A percentile compares a stretch with the other conserved stretches of the same genome.
These are phyloP conservation scores for Ceratocystis variospora DNA, from an alignment of 2,329 filamentous ascomycete genomes.

Conservation along the genomic window DNA sequence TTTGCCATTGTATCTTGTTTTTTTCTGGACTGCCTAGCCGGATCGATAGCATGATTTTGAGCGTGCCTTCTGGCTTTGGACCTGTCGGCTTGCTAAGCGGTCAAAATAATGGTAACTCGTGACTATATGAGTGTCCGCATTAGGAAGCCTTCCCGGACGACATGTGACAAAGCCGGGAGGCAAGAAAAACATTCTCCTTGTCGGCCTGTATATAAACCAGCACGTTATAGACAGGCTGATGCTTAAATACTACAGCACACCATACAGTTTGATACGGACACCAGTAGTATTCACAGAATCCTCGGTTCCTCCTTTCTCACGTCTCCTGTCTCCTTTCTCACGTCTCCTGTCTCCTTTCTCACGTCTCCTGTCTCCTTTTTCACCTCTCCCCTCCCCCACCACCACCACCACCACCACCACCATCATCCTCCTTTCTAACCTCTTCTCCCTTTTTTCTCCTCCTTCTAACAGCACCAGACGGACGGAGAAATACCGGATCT, in stretches of 20 bases:
- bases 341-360: neutral
- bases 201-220: neutral
- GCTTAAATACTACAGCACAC: too few relatives aligned
- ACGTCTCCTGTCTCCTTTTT: neutral
- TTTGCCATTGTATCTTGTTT: neutral
- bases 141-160: constrained; percentile 3
- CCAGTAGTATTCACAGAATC: too few relatives aligned
- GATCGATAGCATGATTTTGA: neutral
- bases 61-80: neutral
- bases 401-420: too few relatives aligned
- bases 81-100: neutral
- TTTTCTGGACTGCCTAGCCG: neutral
- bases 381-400: neutral
- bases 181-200: neutral
- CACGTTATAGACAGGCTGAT: too few relatives aligned
- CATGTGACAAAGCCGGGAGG: neutral
- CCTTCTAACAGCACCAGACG: neutral
- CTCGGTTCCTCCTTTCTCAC: neutral
- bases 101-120: neutral
- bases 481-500: neutral
- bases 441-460: neutral
- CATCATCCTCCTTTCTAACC: too few relatives aligned
- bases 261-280: too few relatives aligned
- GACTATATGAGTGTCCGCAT: neutral
- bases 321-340: neutral